Conservation (phyloP, 2,329 filamentous ascomycete genomes). For the Endoconidiophora laricicola region DNA sequence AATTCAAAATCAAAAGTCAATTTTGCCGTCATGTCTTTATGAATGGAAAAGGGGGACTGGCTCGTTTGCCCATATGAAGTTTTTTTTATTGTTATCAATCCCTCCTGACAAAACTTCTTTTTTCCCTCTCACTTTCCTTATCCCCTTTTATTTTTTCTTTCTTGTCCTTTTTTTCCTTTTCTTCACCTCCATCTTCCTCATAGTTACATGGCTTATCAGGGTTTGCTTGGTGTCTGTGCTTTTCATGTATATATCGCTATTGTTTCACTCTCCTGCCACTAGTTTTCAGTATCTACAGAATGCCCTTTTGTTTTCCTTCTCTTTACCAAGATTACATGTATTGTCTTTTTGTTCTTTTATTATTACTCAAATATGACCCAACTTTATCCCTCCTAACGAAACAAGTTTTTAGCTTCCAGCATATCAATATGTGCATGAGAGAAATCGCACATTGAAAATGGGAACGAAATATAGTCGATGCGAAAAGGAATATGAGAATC, state of each 20-base stretch:
- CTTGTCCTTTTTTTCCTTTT: neutral
- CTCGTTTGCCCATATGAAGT: neutral
- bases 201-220: neutral
- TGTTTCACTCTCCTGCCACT: neutral
- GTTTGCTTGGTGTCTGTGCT: slow-evolving; percentile 2
- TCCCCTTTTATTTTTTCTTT: neutral
- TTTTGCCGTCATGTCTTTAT: no score
- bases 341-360: neutral
- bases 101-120: neutral
- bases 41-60: neutral
- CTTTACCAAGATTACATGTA: no score
- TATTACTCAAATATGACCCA: neutral
- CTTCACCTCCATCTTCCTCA: neutral
- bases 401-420: no score
- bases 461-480: no score
- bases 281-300: neutral
- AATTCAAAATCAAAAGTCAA: neutral
- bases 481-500: no score
- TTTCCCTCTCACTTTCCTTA: neutral
- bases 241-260: slow-evolving; percentile 3
- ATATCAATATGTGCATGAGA: no score
- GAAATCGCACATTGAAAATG: no score
- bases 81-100: neutral
- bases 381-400: neutral
- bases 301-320: slow-evolving; percentile 1